Conservation (phyloP, 441 rosid species). For the Viola pubescens region DNA sequence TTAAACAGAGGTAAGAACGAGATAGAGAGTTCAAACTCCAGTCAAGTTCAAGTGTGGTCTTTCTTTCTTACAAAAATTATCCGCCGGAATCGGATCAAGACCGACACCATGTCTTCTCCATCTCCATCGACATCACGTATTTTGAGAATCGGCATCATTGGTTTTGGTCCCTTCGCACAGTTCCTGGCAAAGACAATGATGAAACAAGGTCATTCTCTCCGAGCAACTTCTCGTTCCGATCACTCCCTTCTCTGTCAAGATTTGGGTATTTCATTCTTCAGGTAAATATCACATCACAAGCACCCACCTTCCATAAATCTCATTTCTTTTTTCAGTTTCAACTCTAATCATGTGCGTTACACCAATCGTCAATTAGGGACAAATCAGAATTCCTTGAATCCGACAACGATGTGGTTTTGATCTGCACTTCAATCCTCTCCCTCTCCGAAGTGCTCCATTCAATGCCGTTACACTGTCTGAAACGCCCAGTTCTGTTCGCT, state of each 20-base stretch:
- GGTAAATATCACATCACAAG: conserved; percentile 17
- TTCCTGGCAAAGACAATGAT: conserved; percentile 45
- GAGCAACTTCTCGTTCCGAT: conserved; percentile 48
- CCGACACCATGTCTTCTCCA: conserved; percentile 5
- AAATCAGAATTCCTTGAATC: conserved; percentile 27
- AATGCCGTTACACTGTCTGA: conserved; percentile 33
- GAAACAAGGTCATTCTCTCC: conserved; percentile 42
- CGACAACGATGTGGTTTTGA: conserved; percentile 38
- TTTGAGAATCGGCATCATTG: conserved; percentile 43
- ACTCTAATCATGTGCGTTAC: neutral
- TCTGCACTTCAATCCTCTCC: conserved; percentile 47
- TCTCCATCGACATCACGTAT: conserved; percentile 12
- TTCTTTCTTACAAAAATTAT: too few relatives aligned
- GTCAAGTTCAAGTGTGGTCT: too few relatives aligned
- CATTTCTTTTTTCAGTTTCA: too few relatives aligned
- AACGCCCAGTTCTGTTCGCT: conserved; percentile 32
- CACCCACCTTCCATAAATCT: too few relatives aligned
- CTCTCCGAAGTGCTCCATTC: conserved; percentile 28
- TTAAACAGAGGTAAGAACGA: too few relatives aligned
- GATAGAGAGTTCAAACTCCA: too few relatives aligned
- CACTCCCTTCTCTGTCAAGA: conserved; percentile 29
- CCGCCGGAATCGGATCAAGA: too few relatives aligned
- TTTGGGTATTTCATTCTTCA: conserved; percentile 34
- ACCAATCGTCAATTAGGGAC: conserved; percentile 23
- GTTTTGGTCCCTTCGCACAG: conserved; percentile 50